Percentiles rank a stretch among this genome's conserved stretches.
These are phyloP conservation scores for Cladorrhinum sp. DNA, from an alignment of 2,329 filamentous ascomycete genomes.

Conservation along the genomic window DNA sequence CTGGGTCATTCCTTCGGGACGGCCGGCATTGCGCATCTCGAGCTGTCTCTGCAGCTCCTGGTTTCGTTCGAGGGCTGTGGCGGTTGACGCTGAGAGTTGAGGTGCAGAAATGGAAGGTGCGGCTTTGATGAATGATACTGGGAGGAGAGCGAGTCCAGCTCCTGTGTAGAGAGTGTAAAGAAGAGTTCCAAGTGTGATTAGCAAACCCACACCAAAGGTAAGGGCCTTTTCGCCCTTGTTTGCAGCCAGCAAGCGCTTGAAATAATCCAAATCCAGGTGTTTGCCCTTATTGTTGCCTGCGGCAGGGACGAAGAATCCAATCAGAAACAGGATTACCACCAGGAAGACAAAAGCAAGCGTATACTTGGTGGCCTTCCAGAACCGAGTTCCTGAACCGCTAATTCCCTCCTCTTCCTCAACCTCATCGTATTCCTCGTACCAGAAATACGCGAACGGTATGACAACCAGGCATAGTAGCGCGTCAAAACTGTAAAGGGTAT, in stretches of 20 bases:
- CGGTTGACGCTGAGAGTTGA: slow-evolving; percentile 71
- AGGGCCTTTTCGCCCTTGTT: slow-evolving; percentile 92
- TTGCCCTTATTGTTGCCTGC: slow-evolving; percentile 63
- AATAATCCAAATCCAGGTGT: slow-evolving; percentile 84
- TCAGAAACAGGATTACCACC: slow-evolving; percentile 77
- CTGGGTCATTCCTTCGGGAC: slow-evolving; percentile 68
- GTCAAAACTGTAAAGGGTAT: slow-evolving; percentile 87
- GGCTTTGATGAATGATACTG: slow-evolving; percentile 87
- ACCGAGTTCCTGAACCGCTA: slow-evolving; percentile 65
- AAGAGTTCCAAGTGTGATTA: slow-evolving; percentile 81
- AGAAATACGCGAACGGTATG: slow-evolving; percentile 96
- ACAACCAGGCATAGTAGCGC: slow-evolving; percentile 83
- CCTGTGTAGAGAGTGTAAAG: slow-evolving; percentile 89
- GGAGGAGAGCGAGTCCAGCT: slow-evolving; percentile 81
- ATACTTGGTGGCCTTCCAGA: slow-evolving; percentile 87
- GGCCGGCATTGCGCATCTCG: slow-evolving; percentile 77
- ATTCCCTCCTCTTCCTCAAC: slow-evolving; percentile 77
- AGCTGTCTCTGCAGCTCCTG: slow-evolving; percentile 89
- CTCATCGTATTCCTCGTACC: slow-evolving; percentile 96
- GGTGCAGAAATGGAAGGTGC: slow-evolving; percentile 83
- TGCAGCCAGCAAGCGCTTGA: slow-evolving; percentile 76
- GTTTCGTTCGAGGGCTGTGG: slow-evolving; percentile 79
- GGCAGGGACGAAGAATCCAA: slow-evolving; percentile 91
- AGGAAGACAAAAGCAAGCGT: slow-evolving; percentile 80
- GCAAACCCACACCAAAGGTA: slow-evolving; percentile 83